Conservation (phyloP, 495 filamentous ascomycete species). For the Oidiodendron maius region DNA sequence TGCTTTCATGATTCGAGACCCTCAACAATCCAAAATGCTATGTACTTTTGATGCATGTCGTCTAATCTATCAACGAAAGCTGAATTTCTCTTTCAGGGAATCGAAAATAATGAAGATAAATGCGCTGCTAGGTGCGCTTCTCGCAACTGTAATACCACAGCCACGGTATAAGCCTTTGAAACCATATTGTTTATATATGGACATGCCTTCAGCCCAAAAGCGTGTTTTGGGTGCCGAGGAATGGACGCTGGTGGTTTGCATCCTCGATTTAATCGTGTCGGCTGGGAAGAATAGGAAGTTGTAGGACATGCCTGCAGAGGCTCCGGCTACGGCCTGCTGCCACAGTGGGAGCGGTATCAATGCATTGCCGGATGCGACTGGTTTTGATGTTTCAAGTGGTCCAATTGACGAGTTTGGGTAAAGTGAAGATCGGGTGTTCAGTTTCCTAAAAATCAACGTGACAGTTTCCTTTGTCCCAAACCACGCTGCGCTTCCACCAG, state of each 20-base stretch:
- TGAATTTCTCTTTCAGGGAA: constrained; percentile 51
- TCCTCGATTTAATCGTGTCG: constrained; percentile 91
- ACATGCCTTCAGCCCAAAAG: constrained; percentile 63
- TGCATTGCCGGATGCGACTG: background rate
- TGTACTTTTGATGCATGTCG: too few species aligned
- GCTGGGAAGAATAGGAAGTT: constrained; percentile 97
- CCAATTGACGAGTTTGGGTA: background rate
- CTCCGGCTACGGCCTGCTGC: constrained; percentile 83
- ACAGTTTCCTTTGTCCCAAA: constrained; percentile 89
- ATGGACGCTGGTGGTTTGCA: constrained; percentile 81
- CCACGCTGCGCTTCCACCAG: constrained; percentile 90
- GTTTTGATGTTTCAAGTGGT: background rate
- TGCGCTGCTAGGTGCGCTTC: constrained; percentile 89
- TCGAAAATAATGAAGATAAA: constrained; percentile 96
- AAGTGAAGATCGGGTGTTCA: constrained; percentile 17
- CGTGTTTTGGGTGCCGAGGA: constrained; percentile 31
- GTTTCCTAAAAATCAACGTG: constrained; percentile 52
- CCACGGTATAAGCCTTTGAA: constrained; percentile 83
- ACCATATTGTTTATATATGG: constrained; percentile 76
- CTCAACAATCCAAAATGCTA: too few species aligned
- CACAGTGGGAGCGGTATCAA: constrained; percentile 52
- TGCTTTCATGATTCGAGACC: too few species aligned
- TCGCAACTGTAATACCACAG: constrained; percentile 85
- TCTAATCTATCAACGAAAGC: background rate
- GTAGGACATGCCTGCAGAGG: constrained; percentile 86